Percentiles rank a stretch among this genome's conserved stretches.
Evolutionary conservation across 768 basidiomycete genomes (phyloP).

Genomic region (Coprinopsis sp.): DNA sequence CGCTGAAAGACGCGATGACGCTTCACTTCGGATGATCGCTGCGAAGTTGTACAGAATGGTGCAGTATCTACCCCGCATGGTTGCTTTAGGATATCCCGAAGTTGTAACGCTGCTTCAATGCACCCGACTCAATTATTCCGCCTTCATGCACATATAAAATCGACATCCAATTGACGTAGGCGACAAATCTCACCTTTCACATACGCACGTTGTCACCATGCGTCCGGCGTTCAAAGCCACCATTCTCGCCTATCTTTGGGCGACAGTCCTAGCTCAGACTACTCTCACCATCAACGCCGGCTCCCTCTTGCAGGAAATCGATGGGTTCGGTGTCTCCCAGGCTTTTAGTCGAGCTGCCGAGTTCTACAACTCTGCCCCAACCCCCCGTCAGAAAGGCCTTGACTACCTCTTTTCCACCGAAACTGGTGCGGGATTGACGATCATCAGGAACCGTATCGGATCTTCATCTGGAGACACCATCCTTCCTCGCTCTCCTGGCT

Average conservation of each 20-base stretch:
- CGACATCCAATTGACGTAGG: too few relatives aligned
- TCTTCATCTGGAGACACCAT: conserved; percentile 9
- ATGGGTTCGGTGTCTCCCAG: conserved; percentile 15
- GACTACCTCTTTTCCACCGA: conserved; percentile 13
- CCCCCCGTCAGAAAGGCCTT: conserved; percentile 11
- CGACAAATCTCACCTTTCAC: too few relatives aligned
- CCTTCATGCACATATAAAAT: too few relatives aligned
- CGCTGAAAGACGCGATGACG: too few relatives aligned
- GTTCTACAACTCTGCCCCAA: conserved; percentile 6
- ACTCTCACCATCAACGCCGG: conserved; percentile 12
- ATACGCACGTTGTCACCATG: too few relatives aligned
- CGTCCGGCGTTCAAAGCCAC: not conserved
- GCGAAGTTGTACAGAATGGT: too few relatives aligned
- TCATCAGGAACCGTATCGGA: conserved; percentile 14
- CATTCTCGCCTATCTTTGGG: not conserved
- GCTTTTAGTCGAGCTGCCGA: conserved; percentile 13
- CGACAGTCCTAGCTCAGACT: conserved; percentile 8
- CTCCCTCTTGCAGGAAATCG: conserved; percentile 13
- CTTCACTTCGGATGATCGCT: too few relatives aligned
- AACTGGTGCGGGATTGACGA: conserved; percentile 13
- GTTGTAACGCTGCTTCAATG: too few relatives aligned
- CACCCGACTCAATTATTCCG: too few relatives aligned
- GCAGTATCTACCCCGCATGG: too few relatives aligned
- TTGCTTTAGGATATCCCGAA: too few relatives aligned
- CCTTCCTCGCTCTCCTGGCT: conserved; percentile 9